Evolutionary conservation across 257 asterid genomes (phyloP).

Genomic region (Solanum paucissectum): DNA sequence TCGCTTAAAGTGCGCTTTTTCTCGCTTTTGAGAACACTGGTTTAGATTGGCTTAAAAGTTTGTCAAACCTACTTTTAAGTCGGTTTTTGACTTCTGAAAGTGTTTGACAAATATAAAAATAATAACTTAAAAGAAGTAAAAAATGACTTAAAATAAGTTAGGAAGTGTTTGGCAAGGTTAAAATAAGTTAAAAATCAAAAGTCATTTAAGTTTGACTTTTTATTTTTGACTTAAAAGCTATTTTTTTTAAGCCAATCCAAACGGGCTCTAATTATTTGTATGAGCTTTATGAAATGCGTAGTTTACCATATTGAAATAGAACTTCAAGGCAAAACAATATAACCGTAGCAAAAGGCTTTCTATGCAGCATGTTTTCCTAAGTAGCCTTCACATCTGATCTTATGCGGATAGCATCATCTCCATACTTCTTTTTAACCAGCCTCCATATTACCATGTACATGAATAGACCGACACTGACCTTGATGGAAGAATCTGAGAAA

Average conservation of each 20-base stretch:
- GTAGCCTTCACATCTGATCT: not conserved
- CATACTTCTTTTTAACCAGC: not conserved
- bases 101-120: not conserved
- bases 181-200: not conserved
- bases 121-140: not conserved
- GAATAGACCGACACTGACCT: not conserved
- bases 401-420: not conserved
- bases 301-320: not conserved
- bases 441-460: not conserved
- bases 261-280: not conserved
- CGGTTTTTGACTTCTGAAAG: not conserved
- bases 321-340: not conserved
- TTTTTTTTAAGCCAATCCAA: not conserved
- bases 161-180: not conserved
- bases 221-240: not conserved
- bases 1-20: no score
- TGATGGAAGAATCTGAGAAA: not conserved
- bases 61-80: not conserved
- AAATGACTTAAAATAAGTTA: not conserved
- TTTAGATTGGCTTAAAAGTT: no score
- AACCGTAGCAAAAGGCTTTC: not conserved
- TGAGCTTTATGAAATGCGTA: not conserved
- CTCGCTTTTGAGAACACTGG: no score
- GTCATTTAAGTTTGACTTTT: not conserved
- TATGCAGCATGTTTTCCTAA: not conserved